These are phyloP conservation scores for Penicillium sp. DNA, from an alignment of 2,329 filamentous ascomycete species.

Conservation along the genomic window DNA sequence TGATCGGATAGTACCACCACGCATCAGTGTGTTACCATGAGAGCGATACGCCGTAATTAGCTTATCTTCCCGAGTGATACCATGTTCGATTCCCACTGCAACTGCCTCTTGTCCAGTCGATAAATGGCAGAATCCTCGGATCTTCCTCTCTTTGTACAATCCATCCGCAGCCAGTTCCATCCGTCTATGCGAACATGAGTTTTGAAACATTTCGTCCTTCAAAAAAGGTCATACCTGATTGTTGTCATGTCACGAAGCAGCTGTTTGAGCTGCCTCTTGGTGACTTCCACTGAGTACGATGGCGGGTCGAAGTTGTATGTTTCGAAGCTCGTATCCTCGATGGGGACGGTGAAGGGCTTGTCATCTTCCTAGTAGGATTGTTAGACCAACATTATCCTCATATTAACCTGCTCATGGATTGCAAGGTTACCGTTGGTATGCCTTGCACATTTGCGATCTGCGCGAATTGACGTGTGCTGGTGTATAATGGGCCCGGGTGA, in stretches of 20 bases:
- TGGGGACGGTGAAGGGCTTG: slow-evolving; percentile 82
- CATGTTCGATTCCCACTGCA: slow-evolving; percentile 92
- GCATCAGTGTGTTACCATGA: slow-evolving; percentile 97
- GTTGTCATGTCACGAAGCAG: slow-evolving; percentile 99
- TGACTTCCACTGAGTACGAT: slow-evolving; percentile 83
- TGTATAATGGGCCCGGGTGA: slow-evolving; percentile 33
- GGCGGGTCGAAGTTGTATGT: slow-evolving; percentile 98
- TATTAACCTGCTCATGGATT: not conserved
- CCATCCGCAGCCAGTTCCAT: slow-evolving; percentile 99
- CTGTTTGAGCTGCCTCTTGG: slow-evolving; percentile 96
- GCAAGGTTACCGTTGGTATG: slow-evolving; percentile 36
- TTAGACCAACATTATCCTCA: not conserved
- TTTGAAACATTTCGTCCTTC: not conserved
- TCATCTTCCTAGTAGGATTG: slow-evolving; percentile 67
- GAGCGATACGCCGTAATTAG: slow-evolving; percentile 98
- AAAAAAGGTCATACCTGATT: slow-evolving; percentile 63
- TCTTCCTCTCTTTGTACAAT: slow-evolving; percentile 99
- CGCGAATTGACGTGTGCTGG: not conserved
- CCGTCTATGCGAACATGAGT: slow-evolving; percentile 56
- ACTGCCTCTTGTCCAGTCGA: slow-evolving; percentile 98
- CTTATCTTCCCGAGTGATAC: slow-evolving; percentile 83
- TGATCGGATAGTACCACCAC: slow-evolving; percentile 79
- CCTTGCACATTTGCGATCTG: not conserved
- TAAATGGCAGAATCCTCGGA: slow-evolving; percentile 98
- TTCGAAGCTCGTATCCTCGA: slow-evolving; percentile 98